Percentiles rank a stretch among this genome's conserved stretches.
Evolutionary conservation across 2,329 filamentous ascomycete species (phyloP).

Genomic region (Penicillium frequentans): DNA sequence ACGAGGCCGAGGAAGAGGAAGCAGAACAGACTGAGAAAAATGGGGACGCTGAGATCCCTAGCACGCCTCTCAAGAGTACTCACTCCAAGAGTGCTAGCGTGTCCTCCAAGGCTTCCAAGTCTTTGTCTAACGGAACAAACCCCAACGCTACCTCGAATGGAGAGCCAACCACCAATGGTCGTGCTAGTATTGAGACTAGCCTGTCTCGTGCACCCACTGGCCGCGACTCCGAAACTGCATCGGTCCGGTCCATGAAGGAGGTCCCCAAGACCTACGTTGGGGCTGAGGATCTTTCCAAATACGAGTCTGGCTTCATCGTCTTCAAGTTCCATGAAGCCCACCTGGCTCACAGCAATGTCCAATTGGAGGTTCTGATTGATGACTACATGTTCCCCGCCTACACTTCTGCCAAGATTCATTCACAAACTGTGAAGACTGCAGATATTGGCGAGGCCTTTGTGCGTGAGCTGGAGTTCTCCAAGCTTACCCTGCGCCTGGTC

Average conservation of each 20-base stretch:
- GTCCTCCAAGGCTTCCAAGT: constrained; percentile 27
- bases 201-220: constrained; percentile 40
- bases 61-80: constrained; percentile 27
- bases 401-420: constrained; percentile 72
- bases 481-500: constrained; percentile 81
- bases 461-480: constrained; percentile 94
- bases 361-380: constrained; percentile 87
- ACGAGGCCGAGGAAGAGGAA: constrained; percentile 51
- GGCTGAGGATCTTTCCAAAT: constrained; percentile 75
- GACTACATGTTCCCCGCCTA: constrained; percentile 93
- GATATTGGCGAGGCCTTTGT: constrained; percentile 96
- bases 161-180: constrained; percentile 34
- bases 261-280: constrained; percentile 75
- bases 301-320: constrained; percentile 87
- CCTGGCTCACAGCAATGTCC: constrained; percentile 71
- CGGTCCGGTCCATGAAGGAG: constrained; percentile 49
- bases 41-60: constrained; percentile 8
- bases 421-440: constrained; percentile 71
- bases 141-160: constrained; percentile 41
- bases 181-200: constrained; percentile 32
- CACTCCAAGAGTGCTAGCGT: constrained; percentile 32
- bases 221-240: constrained; percentile 48
- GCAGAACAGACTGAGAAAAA: constrained; percentile 43
- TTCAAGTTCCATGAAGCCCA: constrained; percentile 93
- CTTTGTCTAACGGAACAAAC: constrained; percentile 15